These are phyloP conservation scores for Microcos paniculata DNA, from an alignment of 345 rosid species.

Conservation along the genomic window DNA sequence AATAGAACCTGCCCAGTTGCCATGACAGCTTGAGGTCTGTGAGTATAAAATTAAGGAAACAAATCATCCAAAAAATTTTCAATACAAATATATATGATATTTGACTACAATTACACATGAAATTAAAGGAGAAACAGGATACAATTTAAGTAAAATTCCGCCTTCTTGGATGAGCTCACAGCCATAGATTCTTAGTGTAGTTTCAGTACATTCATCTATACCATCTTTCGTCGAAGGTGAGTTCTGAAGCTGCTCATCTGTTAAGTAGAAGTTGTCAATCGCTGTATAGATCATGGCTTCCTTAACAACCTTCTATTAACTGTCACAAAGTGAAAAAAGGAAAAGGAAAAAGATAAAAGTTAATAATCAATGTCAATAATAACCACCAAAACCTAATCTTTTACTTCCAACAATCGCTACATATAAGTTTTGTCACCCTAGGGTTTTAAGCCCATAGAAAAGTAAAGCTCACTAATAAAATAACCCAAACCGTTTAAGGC, in stretches of 20 bases:
- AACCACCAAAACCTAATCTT: too few species aligned
- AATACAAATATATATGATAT: not conserved
- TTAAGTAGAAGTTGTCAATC: constrained; percentile 83
- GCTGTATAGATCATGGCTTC: constrained; percentile 84
- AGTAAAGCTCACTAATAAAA: too few species aligned
- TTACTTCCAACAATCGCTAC: too few species aligned
- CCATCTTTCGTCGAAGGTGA: constrained; percentile 92
- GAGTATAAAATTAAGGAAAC: constrained; percentile 21
- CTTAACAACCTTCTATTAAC: constrained; percentile 17
- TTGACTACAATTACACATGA: not conserved
- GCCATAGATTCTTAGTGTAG: constrained; percentile 76
- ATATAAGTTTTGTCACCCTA: too few species aligned
- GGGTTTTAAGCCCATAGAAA: too few species aligned
- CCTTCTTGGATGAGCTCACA: constrained; percentile 94
- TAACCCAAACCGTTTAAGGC: too few species aligned
- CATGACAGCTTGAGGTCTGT: constrained; percentile 96
- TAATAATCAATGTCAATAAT: not conserved
- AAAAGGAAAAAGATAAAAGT: not conserved
- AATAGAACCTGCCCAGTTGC: constrained; percentile 97
- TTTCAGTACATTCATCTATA: constrained; percentile 77
- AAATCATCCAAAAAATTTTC: constrained; percentile 1
- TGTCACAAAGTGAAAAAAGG: not conserved
- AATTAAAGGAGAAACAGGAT: constrained; percentile 32
- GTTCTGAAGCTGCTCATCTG: constrained; percentile 64
- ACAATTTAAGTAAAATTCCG: constrained; percentile 84